These are phyloP conservation scores for Hanseniaspora uvarum DNA, from an alignment of 1,139 yeast genomes.

Conservation along the genomic window DNA sequence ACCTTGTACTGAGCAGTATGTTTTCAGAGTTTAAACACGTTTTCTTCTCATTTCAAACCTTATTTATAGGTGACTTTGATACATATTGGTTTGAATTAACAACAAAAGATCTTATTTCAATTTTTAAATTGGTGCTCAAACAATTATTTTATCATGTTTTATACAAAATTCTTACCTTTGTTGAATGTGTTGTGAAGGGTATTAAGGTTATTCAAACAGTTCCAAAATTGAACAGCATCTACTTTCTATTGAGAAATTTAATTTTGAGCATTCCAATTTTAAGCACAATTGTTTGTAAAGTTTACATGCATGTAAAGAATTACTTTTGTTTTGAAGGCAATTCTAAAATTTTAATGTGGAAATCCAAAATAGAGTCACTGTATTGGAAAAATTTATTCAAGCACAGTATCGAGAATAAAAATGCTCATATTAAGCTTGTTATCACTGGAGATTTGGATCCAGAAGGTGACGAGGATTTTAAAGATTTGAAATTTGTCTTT, in stretches of 20 bases:
- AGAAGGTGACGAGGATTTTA: background rate
- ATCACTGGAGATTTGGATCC: slow-evolving; percentile 10
- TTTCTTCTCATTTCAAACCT: background rate
- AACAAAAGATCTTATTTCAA: background rate
- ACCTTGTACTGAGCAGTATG: background rate
- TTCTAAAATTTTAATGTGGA: background rate
- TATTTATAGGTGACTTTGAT: background rate
- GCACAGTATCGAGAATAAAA: background rate
- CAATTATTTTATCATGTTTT: background rate
- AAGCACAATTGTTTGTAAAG: background rate
- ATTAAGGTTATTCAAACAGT: background rate
- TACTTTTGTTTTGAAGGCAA: no score
- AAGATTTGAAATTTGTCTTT: background rate
- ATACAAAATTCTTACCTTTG: background rate
- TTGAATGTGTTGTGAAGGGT: background rate
- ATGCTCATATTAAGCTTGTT: background rate
- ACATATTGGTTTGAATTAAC: background rate
- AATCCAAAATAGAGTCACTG: background rate
- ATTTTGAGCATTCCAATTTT: background rate
- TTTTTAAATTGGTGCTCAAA: background rate
- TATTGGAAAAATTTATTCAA: background rate
- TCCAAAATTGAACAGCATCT: background rate
- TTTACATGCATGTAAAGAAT: background rate
- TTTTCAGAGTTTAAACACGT: background rate
- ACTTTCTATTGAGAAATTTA: background rate